Evolutionary conservation across 2,329 filamentous ascomycete genomes (phyloP), one percentile per base, ranked within the genome.

Genomic region (Phaeophleospora eucalypticola): DNA sequence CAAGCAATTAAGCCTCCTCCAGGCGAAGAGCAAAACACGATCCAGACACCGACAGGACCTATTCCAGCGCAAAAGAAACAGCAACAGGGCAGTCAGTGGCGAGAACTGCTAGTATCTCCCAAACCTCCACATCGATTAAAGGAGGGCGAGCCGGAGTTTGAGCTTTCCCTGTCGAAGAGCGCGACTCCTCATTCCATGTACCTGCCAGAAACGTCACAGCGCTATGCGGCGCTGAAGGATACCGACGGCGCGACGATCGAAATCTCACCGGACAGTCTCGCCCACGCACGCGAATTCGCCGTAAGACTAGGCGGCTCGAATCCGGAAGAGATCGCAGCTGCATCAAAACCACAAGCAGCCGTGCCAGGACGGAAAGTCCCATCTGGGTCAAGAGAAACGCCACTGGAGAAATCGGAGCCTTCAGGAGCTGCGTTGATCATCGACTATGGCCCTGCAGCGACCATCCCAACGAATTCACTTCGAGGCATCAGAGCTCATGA

Each of bases 391-490:
- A 45, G 37, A 24, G 58, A 59, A 39, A 39, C 55, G 10, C 53
- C 59, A 1, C 48, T 66, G 4, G 71, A 75, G 0, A 90, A 88
- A 63, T 57, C 73, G 0, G 65, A 64, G 1, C 82, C 90, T 1
- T 84, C 83, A 0, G 93, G 93, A 41, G 93, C 90, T 7, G 93
- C 91, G 1, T 76, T 98, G n/a, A 88, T 98, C 58, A 81, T 98
- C 37, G 93, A 98, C 71, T 98, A 98, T 69, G 93, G 93, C 15
- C 86, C 91, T 3, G 69, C 81, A 2, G 76, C 82, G 48, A 86
- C 80, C 0, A 83, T 98, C 40, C 93, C 93, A 2, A 75, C 86
- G 50, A 95, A 95, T 74, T 94, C 89, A 0, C 78, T 98, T 17
- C 86, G 93, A 24, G 93, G 93, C 17, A 97, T 98, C 66, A 80